Percentiles rank a stretch among this genome's conserved stretches.
These are phyloP conservation scores for Grammothele lineata DNA, from an alignment of 768 basidiomycete species.

Conservation along the genomic window DNA sequence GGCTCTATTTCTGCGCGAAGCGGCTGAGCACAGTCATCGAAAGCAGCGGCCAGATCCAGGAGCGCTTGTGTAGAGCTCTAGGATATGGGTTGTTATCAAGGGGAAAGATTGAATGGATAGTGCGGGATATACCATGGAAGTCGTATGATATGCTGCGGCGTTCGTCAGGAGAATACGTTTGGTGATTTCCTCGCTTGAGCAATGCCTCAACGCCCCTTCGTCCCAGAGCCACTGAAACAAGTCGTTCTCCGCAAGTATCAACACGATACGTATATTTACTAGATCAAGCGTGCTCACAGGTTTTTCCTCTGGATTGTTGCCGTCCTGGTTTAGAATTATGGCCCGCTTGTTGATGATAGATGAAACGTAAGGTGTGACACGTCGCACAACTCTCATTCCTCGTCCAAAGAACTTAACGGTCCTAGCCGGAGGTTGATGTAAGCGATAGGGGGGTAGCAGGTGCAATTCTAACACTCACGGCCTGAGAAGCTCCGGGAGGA, in stretches of 20 bases:
- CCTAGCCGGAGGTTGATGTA: background rate
- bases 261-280: too few relatives aligned
- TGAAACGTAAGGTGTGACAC: background rate
- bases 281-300: too few relatives aligned
- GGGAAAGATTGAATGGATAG: background rate
- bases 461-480: slow-evolving; percentile 18
- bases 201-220: slow-evolving; percentile 20
- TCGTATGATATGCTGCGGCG: slow-evolving; percentile 33
- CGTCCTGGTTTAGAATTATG: slow-evolving; percentile 5
- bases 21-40: slow-evolving; percentile 22
- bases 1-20: slow-evolving; percentile 29
- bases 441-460: too few relatives aligned
- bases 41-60: slow-evolving; percentile 25
- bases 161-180: slow-evolving; percentile 25
- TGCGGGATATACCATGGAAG: slow-evolving; percentile 21
- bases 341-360: slow-evolving; percentile 14
- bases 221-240: slow-evolving; percentile 44
- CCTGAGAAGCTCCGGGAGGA: slow-evolving; percentile 30
- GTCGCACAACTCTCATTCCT: background rate
- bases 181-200: slow-evolving; percentile 27
- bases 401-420: background rate
- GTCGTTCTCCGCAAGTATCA: slow-evolving; percentile 44
- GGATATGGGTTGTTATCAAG: background rate
- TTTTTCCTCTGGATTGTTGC: too few relatives aligned
- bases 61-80: slow-evolving; percentile 25